Percentiles rank a stretch among this genome's conserved stretches.
phyloP scores from a whole-genome alignment of 306 rosid species.

The Quillaja saponaria region DNA sequence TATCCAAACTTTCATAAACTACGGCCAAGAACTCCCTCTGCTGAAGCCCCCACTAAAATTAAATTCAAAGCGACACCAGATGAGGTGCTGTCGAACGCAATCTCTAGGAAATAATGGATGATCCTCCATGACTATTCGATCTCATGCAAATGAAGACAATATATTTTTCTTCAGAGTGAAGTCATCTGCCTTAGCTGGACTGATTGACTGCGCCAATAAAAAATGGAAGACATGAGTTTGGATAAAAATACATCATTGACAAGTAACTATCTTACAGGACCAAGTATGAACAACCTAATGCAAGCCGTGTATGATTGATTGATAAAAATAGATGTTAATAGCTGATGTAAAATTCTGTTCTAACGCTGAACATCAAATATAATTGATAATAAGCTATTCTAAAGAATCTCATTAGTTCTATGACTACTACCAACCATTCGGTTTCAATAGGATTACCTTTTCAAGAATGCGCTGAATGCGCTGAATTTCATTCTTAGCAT shows the following conservation, averaged over 20 bases:
- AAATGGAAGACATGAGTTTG: not conserved
- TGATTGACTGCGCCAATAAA: conserved; percentile 64
- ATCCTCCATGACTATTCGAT: conserved; percentile 4
- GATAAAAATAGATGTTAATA: not conserved
- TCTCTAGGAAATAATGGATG: conserved; percentile 10
- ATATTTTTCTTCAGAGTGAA: conserved; percentile 82
- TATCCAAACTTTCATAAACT: conserved; percentile 17
- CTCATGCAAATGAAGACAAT: conserved; percentile 53
- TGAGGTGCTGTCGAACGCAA: conserved; percentile 3
- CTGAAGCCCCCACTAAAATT: conserved; percentile 7
- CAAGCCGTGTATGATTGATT: not conserved
- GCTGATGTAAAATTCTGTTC: not conserved
- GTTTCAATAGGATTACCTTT: conserved; percentile 45
- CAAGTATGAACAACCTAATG: not conserved
- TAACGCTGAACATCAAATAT: not conserved
- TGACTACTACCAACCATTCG: too few species aligned
- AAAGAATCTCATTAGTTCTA: not conserved
- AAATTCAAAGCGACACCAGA: not conserved
- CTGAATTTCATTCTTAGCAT: conserved; percentile 81
- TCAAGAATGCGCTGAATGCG: conserved; percentile 85
- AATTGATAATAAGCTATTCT: not conserved
- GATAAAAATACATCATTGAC: too few species aligned
- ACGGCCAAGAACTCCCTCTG: conserved; percentile 18
- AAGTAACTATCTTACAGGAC: too few species aligned
- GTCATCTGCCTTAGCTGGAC: conserved; percentile 87